These are phyloP conservation scores for Lepiota venenata DNA, from an alignment of 768 basidiomycete species.

Conservation along the genomic window DNA sequence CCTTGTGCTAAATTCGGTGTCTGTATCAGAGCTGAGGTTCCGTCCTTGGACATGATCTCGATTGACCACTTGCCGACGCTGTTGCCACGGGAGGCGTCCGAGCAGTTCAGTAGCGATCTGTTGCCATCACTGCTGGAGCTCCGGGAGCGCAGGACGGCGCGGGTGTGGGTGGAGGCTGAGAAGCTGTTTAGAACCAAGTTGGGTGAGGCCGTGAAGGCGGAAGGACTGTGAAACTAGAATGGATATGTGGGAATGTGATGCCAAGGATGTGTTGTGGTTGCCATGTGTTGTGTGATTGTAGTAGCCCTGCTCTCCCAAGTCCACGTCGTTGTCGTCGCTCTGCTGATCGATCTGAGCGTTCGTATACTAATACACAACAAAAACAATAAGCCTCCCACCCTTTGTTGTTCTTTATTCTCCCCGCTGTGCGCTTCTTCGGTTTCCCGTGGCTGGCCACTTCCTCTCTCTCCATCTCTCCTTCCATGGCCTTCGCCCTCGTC, in stretches of 20 bases:
- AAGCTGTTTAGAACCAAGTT: constrained; percentile 66
- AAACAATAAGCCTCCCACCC: constrained; percentile 4
- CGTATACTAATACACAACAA: neutral
- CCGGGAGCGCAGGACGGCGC: constrained; percentile 58
- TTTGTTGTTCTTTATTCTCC: constrained; percentile 26
- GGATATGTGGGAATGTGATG: constrained; percentile 13
- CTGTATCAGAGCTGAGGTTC: constrained; percentile 50
- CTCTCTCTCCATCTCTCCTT: constrained; percentile 19
- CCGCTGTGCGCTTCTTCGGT: constrained; percentile 34
- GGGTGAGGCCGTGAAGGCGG: constrained; percentile 37
- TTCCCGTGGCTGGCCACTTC: constrained; percentile 33
- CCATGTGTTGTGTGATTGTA: constrained; percentile 14
- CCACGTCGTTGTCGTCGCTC: neutral
- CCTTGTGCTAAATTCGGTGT: constrained; percentile 16
- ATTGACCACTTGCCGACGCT: constrained; percentile 97
- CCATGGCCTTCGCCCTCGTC: constrained; percentile 46
- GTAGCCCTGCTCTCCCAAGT: neutral
- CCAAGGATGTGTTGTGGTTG: constrained; percentile 7
- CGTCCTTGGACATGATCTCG: constrained; percentile 80
- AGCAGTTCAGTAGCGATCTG: constrained; percentile 90
- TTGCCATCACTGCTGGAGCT: constrained; percentile 84
- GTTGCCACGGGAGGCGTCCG: constrained; percentile 93
- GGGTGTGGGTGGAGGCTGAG: constrained; percentile 90
- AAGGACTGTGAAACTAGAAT: constrained; percentile 24
- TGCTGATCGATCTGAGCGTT: neutral